Evolutionary conservation across 2,329 filamentous ascomycete species (phyloP).

Genomic region (Xylariaceae sp.): DNA sequence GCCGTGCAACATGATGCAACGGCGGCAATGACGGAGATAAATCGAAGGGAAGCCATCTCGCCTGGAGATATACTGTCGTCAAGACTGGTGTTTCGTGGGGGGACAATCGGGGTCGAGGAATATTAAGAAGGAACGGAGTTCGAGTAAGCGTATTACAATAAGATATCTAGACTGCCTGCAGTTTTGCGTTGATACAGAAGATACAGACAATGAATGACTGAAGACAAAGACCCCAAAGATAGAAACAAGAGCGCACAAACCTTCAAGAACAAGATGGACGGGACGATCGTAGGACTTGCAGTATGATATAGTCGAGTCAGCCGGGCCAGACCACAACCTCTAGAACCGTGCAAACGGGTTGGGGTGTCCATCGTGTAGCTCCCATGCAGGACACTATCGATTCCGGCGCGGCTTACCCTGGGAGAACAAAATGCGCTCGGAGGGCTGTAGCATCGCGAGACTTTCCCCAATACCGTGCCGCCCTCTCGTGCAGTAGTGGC

Average conservation of each 20-base stretch:
- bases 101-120: neutral
- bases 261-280: conserved; percentile 3
- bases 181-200: conserved; percentile 3
- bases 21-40: conserved; percentile 19
- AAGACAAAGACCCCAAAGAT: conserved; percentile 5
- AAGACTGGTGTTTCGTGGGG: no score
- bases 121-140: conserved; percentile 4
- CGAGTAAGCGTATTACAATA: conserved; percentile 17
- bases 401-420: no score
- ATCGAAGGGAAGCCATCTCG: conserved; percentile 22
- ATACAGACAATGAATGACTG: conserved; percentile 12
- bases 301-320: conserved; percentile 12
- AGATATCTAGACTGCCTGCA: conserved; percentile 5
- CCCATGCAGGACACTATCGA: neutral
- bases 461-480: conserved; percentile 2
- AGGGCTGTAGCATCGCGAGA: conserved; percentile 7
- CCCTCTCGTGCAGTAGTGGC: conserved; percentile 1
- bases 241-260: conserved; percentile 8
- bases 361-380: neutral
- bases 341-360: neutral
- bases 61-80: conserved; percentile 10
- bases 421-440: no score
- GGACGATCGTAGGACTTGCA: conserved; percentile 5
- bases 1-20: conserved; percentile 18
- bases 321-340: neutral